phyloP scores from a whole-genome alignment of 257 asterid species.

The Capsicum pubescens region DNA sequence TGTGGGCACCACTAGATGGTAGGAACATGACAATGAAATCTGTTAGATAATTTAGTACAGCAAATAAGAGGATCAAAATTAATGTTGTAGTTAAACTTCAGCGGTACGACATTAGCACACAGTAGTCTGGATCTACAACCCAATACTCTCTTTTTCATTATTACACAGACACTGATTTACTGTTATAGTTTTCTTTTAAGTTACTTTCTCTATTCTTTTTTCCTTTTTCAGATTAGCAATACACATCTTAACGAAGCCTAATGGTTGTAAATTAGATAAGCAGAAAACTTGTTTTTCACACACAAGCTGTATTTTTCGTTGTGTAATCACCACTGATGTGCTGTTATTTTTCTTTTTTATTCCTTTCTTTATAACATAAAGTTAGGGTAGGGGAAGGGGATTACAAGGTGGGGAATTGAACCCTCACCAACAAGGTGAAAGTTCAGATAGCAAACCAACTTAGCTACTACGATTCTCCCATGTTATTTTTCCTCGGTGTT shows the following conservation, averaged over 20 bases:
- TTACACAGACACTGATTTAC: constrained; percentile 21
- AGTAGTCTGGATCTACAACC: constrained; percentile 3
- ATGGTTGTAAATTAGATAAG: not conserved
- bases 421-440: too few relatives aligned
- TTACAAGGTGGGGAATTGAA: too few relatives aligned
- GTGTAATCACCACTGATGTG: too few relatives aligned
- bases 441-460: too few relatives aligned
- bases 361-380: too few relatives aligned
- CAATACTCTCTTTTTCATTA: not conserved
- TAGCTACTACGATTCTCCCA: too few relatives aligned
- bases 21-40: not conserved
- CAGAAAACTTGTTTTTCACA: not conserved
- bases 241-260: constrained; percentile 15
- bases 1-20: not conserved
- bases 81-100: not conserved
- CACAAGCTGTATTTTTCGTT: not conserved
- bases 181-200: constrained; percentile 11
- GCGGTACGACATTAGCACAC: not conserved
- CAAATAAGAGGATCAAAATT: constrained; percentile 9
- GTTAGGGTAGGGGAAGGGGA: too few relatives aligned
- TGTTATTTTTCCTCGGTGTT: too few relatives aligned
- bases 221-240: not conserved
- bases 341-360: too few relatives aligned
- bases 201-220: constrained; percentile 14
- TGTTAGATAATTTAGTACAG: not conserved